These are phyloP conservation scores for Nakazawaea sp. DNA, from an alignment of 805 yeast species.

Conservation along the genomic window DNA sequence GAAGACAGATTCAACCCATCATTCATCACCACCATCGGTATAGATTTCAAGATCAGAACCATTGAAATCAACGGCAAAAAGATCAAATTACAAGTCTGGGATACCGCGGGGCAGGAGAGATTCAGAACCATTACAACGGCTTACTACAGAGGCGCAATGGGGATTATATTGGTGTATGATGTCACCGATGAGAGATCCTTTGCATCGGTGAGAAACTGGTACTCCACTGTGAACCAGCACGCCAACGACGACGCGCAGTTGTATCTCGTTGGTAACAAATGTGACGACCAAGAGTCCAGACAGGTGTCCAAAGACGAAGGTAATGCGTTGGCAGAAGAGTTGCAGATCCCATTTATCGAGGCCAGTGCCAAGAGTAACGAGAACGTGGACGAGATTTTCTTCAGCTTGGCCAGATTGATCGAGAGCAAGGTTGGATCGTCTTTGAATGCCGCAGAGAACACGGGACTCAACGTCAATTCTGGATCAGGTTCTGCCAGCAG, in stretches of 20 bases:
- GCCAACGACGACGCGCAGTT: slow-evolving; percentile 95
- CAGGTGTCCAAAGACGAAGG: slow-evolving; percentile 90
- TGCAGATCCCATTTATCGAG: slow-evolving; percentile 88
- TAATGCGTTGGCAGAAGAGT: slow-evolving; percentile 75
- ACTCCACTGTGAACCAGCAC: slow-evolving; percentile 89
- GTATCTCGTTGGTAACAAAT: slow-evolving; percentile 91
- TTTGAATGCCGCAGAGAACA: slow-evolving; percentile 20
- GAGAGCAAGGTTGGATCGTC: slow-evolving; percentile 64
- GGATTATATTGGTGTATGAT: slow-evolving; percentile 77
- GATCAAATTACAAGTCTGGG: slow-evolving; percentile 94
- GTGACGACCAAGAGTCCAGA: slow-evolving; percentile 84
- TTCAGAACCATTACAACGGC: slow-evolving; percentile 94
- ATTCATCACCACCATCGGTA: slow-evolving; percentile 96
- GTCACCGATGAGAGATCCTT: slow-evolving; percentile 88
- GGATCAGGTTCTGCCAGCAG: slow-evolving; percentile 21
- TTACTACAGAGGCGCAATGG: slow-evolving; percentile 86
- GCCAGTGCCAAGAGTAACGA: slow-evolving; percentile 93
- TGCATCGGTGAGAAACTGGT: slow-evolving; percentile 92
- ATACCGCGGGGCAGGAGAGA: slow-evolving; percentile 96
- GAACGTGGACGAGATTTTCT: slow-evolving; percentile 88
- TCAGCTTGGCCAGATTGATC: slow-evolving; percentile 79
- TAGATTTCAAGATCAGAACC: slow-evolving; percentile 95
- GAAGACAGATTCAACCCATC: slow-evolving; percentile 96
- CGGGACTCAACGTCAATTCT: slow-evolving; percentile 34
- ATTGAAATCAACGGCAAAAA: slow-evolving; percentile 89